These are phyloP conservation scores for Strobilomyces confusus DNA, from an alignment of 768 basidiomycete genomes.

Conservation along the genomic window DNA sequence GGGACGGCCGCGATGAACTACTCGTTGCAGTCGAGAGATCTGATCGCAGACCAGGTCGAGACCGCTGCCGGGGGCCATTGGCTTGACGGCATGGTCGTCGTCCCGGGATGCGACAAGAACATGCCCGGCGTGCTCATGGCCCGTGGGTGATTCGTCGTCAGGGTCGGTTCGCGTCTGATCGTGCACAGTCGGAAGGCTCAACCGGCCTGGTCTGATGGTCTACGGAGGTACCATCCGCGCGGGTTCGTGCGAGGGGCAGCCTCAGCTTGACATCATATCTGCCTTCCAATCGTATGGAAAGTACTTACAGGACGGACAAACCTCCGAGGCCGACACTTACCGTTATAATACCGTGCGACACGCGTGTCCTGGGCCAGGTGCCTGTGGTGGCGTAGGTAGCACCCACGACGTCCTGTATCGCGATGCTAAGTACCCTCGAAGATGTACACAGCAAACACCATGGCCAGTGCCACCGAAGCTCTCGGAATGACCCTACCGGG, in stretches of 20 bases:
- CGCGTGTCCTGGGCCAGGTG: constrained; percentile 96
- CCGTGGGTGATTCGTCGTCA: constrained; percentile 46
- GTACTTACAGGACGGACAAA: constrained; percentile 87
- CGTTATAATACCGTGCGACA: constrained; percentile 87
- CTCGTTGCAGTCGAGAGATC: constrained; percentile 95
- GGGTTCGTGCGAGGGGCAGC: constrained; percentile 84
- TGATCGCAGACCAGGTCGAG: constrained; percentile 97
- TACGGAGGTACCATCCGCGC: constrained; percentile 95
- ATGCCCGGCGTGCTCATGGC: constrained; percentile 99
- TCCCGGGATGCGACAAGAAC: constrained; percentile 99
- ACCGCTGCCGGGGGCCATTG: constrained; percentile 95
- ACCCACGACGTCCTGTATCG: background rate
- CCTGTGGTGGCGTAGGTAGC: constrained; percentile 88
- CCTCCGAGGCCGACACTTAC: constrained; percentile 73
- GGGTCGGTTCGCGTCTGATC: constrained; percentile 7
- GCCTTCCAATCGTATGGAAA: constrained; percentile 98
- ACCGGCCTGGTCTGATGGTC: constrained; percentile 96
- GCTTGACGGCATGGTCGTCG: constrained; percentile 95
- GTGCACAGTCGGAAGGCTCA: constrained; percentile 78
- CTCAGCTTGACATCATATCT: constrained; percentile 91
- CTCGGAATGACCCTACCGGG: constrained; percentile 96
- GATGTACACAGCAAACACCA: constrained; percentile 99
- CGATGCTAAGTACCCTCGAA: constrained; percentile 29
- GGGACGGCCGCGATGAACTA: constrained; percentile 92
- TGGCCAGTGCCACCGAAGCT: constrained; percentile 94